These are phyloP conservation scores for Aquilaria malaccensis DNA, from an alignment of 345 rosid species.

Conservation along the genomic window DNA sequence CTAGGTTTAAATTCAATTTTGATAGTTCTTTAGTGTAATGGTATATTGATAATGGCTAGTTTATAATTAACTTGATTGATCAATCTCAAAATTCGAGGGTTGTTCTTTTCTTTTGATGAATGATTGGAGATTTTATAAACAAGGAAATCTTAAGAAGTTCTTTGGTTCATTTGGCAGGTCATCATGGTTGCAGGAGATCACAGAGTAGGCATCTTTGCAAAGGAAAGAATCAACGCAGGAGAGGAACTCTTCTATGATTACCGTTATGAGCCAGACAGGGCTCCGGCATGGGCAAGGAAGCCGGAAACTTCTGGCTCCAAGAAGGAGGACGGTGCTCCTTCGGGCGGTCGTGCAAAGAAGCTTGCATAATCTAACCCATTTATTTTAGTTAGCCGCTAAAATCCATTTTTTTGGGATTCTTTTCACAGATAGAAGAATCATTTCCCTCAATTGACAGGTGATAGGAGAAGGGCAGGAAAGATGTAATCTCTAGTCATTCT, in stretches of 20 bases:
- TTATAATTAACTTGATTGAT: too few relatives aligned
- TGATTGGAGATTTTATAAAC: not conserved
- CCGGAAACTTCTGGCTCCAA: slow-evolving; percentile 85
- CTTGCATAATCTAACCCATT: slow-evolving; percentile 48
- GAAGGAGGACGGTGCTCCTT: slow-evolving; percentile 71
- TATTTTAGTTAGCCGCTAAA: slow-evolving; percentile 11
- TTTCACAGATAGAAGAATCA: slow-evolving; percentile 30
- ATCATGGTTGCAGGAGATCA: slow-evolving; percentile 98
- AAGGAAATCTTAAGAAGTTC: not conserved
- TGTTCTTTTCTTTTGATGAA: not conserved
- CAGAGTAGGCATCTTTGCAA: slow-evolving; percentile 93
- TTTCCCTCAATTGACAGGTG: slow-evolving; percentile 16
- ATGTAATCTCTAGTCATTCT: too few relatives aligned
- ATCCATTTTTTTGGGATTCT: slow-evolving; percentile 25
- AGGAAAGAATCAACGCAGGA: slow-evolving; percentile 78
- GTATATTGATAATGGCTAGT: too few relatives aligned
- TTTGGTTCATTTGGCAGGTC: slow-evolving; percentile 38
- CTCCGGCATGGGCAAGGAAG: slow-evolving; percentile 98
- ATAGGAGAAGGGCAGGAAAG: slow-evolving; percentile 10
- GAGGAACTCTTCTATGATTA: slow-evolving; percentile 96
- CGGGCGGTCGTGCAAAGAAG: slow-evolving; percentile 90
- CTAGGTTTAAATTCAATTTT: too few relatives aligned
- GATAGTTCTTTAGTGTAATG: too few relatives aligned
- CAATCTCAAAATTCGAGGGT: not conserved
- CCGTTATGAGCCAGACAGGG: slow-evolving; percentile 93